A percentile compares a stretch with the other conserved stretches of the same genome.
These are phyloP conservation scores for Hanseniaspora guilliermondii DNA, from an alignment of 805 yeast species.

Conservation along the genomic window DNA sequence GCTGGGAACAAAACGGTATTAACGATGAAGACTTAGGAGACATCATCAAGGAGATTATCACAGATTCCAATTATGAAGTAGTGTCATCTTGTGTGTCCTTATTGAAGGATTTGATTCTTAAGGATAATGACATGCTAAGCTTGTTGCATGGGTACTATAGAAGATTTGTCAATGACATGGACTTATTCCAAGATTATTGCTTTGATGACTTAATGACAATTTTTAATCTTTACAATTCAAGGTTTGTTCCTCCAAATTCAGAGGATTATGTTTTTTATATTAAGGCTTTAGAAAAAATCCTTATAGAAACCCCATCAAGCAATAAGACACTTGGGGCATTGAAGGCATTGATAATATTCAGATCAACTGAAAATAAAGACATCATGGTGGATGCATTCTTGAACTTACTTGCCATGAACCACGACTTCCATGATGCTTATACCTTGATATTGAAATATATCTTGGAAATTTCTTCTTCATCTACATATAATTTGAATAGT, in stretches of 20 bases:
- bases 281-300: conserved; percentile 20
- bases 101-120: conserved; percentile 41
- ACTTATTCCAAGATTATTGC: conserved; percentile 60
- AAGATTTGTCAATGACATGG: conserved; percentile 37
- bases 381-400: not conserved
- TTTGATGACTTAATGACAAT: conserved; percentile 48
- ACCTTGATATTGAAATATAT: not conserved
- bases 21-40: conserved; percentile 35
- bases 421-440: not conserved
- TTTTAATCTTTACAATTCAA: conserved; percentile 52
- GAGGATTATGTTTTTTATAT: conserved; percentile 43
- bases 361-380: not conserved
- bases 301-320: conserved; percentile 16
- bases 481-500: conserved; percentile 8
- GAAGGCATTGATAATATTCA: not conserved
- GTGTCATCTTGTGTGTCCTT: conserved; percentile 56
- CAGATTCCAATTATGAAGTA: conserved; percentile 57
- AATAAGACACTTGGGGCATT: not conserved
- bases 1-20: conserved; percentile 28
- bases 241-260: conserved; percentile 32
- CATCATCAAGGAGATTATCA: conserved; percentile 40
- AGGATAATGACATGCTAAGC: conserved; percentile 35
- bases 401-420: not conserved
- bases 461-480: not conserved
- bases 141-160: conserved; percentile 62